phyloP scores from a whole-genome alignment of 306 rosid genomes.

The Cucumis hystrix region DNA sequence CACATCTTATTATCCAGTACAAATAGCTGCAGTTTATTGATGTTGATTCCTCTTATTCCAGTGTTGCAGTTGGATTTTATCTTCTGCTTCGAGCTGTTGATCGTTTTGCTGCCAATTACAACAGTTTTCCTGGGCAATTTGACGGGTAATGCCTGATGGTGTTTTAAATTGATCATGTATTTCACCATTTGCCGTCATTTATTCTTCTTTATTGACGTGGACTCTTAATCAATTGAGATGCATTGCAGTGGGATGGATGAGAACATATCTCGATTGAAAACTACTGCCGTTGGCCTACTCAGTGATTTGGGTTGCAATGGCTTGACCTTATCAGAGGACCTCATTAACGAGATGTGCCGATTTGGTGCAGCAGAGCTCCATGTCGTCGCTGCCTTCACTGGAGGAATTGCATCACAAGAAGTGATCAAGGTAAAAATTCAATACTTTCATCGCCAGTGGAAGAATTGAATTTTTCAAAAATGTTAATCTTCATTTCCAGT shows the following conservation, averaged over 20 bases:
- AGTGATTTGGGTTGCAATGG: constrained; percentile 88
- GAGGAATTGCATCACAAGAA: constrained; percentile 97
- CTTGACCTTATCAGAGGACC: constrained; percentile 72
- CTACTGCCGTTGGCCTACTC: constrained; percentile 67
- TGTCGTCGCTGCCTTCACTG: constrained; percentile 82
- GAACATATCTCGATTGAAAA: constrained; percentile 81
- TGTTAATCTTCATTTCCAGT: no score
- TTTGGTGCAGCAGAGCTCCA: constrained; percentile 96
- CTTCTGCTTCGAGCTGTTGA: constrained; percentile 91
- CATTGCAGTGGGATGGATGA: constrained; percentile 73
- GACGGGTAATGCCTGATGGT: constrained; percentile 44
- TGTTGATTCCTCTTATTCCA: constrained; percentile 25
- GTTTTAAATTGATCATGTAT: neutral
- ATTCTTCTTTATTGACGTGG: neutral
- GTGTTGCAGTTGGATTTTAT: constrained; percentile 73
- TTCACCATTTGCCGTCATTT: neutral
- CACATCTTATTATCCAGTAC: neutral
- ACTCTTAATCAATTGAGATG: neutral
- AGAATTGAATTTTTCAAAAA: no score
- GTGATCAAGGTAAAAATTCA: constrained; percentile 58
- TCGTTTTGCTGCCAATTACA: constrained; percentile 88
- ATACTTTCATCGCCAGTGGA: neutral
- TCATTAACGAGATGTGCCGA: constrained; percentile 93
- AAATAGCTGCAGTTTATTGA: constrained; percentile 6
- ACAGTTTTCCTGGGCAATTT: constrained; percentile 87